Base-by-base conservation (phyloP, 305 asterid genomes). In the Solanum aculeatissimum region DNA sequence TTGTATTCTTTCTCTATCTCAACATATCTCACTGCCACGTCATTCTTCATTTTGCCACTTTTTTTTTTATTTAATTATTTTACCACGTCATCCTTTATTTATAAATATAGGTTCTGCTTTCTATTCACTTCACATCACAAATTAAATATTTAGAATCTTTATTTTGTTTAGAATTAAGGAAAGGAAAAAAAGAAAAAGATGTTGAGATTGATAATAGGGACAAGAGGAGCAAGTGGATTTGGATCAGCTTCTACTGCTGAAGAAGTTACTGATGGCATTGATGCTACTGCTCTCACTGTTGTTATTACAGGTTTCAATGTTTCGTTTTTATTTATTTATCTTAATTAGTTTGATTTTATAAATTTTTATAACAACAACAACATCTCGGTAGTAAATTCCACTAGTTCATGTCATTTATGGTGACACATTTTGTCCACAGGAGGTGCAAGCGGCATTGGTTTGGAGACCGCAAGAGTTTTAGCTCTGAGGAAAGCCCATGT, bases 371-470 rank as follows among this genome's bases (percentile, higher is more conserved):
- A 29, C 32, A 29, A 29, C n/a, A n/a, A n/a, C n/a, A n/a, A n/a
- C n/a, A n/a, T n/a, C n/a, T n/a, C n/a, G n/a, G n/a, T n/a, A n/a
- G n/a, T n/a, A n/a, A n/a, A n/a, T n/a, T n/a, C n/a, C n/a, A n/a
- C n/a, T n/a, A n/a, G n/a, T n/a, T n/a, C n/a, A n/a, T n/a, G n/a
- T n/a, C n/a, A n/a, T n/a, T n/a, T n/a, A 69, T 6, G 6, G 25
- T 57, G 7, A 18, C 8, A 12, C 35, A 69, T 38, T 40, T 21
- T 43, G n/a, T 79, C 38, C 84, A 80, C 85, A 95, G 99, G 98
- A 13, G 99, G 97, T 82, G 98, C 97, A 78, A 91, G 94, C 75
- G 99, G 99, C 65, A 93, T 96, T 38, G 98, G 99, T 16, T 69
- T 92, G 82, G 98, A 96, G 89, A 96, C 99, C 4, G 90, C 93